Conservation (phyloP, 805 yeast species). For the Metschnikowia reukaufii region DNA sequence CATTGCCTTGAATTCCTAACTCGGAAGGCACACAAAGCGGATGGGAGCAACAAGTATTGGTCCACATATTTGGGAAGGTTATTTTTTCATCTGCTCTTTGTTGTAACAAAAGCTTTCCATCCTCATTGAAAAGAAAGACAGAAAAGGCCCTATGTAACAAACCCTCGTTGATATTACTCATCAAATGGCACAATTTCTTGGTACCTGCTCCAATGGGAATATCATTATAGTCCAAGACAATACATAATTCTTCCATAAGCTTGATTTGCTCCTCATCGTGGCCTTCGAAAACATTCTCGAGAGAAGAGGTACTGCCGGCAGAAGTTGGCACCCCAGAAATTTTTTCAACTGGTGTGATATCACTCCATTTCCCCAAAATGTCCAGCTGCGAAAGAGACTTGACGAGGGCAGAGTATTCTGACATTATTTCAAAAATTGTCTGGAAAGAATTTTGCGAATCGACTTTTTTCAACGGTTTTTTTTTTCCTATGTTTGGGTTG, state of each 20-base stretch:
- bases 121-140: conserved; percentile 83
- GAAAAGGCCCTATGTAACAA: conserved; percentile 94
- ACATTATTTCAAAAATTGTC: conserved; percentile 6
- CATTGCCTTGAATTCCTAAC: conserved; percentile 50
- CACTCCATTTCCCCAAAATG: conserved; percentile 61
- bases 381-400: conserved; percentile 47
- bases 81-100: conserved; percentile 96
- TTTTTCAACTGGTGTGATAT: conserved; percentile 59
- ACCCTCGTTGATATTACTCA: conserved; percentile 84
- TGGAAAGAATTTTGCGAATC: neutral
- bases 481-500: neutral
- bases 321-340: conserved; percentile 59
- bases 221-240: conserved; percentile 87
- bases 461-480: neutral
- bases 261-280: conserved; percentile 93
- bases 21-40: conserved; percentile 85
- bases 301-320: conserved; percentile 16
- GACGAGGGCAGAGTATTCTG: conserved; percentile 52
- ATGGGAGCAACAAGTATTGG: conserved; percentile 98
- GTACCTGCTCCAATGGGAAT: conserved; percentile 90
- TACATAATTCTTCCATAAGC: conserved; percentile 95
- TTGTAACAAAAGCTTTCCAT: conserved; percentile 77
- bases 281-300: conserved; percentile 62
- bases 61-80: conserved; percentile 97
- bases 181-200: conserved; percentile 83